Conservation (phyloP, 2,329 filamentous ascomycete species). For the Pseudogymnoascus sp. region DNA sequence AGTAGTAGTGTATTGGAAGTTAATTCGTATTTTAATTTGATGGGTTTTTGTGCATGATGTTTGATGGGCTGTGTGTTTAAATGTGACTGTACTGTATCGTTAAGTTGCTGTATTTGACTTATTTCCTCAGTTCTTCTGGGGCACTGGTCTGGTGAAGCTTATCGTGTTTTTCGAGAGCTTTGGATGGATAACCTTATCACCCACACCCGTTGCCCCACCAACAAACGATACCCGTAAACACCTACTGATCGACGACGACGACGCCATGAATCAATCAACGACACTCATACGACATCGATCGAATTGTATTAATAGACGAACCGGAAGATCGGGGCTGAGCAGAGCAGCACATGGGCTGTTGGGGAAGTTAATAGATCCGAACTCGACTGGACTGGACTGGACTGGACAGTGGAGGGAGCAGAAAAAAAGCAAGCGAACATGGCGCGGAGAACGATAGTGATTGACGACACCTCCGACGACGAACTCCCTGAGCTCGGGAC, state of each 20-base stretch:
- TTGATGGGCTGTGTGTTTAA: background rate
- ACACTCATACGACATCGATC: background rate
- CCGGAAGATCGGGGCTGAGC: background rate
- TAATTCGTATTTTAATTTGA: background rate
- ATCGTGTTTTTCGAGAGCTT: too few relatives aligned
- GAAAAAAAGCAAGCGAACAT: background rate
- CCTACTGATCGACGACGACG: background rate
- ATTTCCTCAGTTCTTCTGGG: background rate
- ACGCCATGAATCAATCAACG: background rate
- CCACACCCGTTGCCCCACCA: background rate
- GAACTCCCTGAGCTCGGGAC: constrained; percentile 16
- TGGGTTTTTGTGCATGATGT: background rate
- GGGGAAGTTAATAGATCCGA: background rate
- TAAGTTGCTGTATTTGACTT: background rate
- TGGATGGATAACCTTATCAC: too few relatives aligned
- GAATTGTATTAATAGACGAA: background rate
- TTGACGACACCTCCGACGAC: constrained; percentile 19
- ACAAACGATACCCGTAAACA: background rate
- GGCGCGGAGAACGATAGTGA: background rate
- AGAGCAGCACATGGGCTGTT: background rate
- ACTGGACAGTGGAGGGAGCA: background rate
- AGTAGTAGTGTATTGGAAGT: background rate
- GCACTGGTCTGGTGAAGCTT: background rate
- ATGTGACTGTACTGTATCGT: background rate
- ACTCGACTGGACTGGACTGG: background rate